These are phyloP conservation scores for Exophiala spinifera DNA, from an alignment of 2,329 filamentous ascomycete species.

Conservation along the genomic window DNA sequence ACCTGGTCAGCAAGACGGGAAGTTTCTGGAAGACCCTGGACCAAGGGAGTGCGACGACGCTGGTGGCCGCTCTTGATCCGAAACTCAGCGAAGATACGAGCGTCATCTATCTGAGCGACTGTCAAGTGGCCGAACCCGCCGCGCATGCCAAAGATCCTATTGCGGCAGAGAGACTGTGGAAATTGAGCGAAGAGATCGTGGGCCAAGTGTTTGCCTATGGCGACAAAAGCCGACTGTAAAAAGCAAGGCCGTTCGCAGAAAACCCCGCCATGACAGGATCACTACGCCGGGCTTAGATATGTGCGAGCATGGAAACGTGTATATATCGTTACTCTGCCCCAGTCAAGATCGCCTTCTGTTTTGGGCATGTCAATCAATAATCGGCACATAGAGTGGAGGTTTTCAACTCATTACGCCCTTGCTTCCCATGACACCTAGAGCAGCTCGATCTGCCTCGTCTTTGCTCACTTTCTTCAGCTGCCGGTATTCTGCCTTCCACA, in stretches of 20 bases:
- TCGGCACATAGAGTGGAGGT: too few relatives aligned
- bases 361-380: not conserved
- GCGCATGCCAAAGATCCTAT: slow-evolving; percentile 31
- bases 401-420: not conserved
- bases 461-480: not conserved
- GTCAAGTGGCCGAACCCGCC: slow-evolving; percentile 33
- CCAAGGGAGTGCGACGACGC: slow-evolving; percentile 35
- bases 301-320: too few relatives aligned
- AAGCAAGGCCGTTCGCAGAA: too few relatives aligned
- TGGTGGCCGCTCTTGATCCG: slow-evolving; percentile 47
- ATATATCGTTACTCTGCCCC: too few relatives aligned
- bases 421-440: not conserved
- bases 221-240: not conserved
- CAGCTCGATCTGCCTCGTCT: not conserved
- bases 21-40: slow-evolving; percentile 27
- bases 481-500: slow-evolving; percentile 42
- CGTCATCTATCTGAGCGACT: slow-evolving; percentile 37
- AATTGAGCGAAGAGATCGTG: slow-evolving; percentile 29
- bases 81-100: slow-evolving; percentile 28
- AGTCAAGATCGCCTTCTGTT: too few relatives aligned
- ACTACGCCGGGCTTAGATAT: too few relatives aligned
- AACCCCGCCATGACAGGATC: too few relatives aligned
- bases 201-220: slow-evolving; percentile 36
- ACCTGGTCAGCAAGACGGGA: slow-evolving; percentile 29
- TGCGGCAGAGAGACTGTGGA: slow-evolving; percentile 18